Conservation (phyloP, 148 eudicot genomes). For the Talinum fruticosum region DNA sequence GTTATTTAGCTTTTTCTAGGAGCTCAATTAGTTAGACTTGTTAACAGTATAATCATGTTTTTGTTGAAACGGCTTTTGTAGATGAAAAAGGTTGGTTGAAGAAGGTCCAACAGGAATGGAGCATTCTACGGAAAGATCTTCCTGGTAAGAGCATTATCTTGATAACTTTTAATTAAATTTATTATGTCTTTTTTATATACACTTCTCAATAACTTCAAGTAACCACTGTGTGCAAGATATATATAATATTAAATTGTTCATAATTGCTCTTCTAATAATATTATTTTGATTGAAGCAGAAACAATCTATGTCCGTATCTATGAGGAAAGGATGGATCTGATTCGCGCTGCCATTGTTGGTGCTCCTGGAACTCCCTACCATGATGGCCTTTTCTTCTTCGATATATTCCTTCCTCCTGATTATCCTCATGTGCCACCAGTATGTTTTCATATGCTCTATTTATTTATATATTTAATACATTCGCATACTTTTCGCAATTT, state of each 20-base stretch:
- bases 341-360: slow-evolving; percentile 81
- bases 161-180: neutral
- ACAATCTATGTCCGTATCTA: slow-evolving; percentile 74
- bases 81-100: slow-evolving; percentile 74
- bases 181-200: too few relatives aligned
- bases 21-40: neutral
- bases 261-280: neutral
- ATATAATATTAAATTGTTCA: slow-evolving; percentile 4
- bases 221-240: neutral
- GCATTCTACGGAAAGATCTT: slow-evolving; percentile 78
- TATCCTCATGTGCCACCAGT: slow-evolving; percentile 97
- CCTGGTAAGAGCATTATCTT: slow-evolving; percentile 53
- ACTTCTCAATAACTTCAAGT: too few relatives aligned
- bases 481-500: neutral
- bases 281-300: slow-evolving; percentile 40
- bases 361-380: slow-evolving; percentile 95
- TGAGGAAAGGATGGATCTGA: slow-evolving; percentile 88
- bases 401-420: slow-evolving; percentile 75
- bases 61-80: slow-evolving; percentile 23
- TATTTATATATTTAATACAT: neutral
- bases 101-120: slow-evolving; percentile 93
- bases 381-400: slow-evolving; percentile 85
- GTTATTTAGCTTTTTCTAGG: neutral
- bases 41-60: neutral
- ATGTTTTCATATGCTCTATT: slow-evolving; percentile 26